These are phyloP conservation scores for Ligustrum vulgare DNA, from an alignment of 257 asterid species.

Conservation along the genomic window DNA sequence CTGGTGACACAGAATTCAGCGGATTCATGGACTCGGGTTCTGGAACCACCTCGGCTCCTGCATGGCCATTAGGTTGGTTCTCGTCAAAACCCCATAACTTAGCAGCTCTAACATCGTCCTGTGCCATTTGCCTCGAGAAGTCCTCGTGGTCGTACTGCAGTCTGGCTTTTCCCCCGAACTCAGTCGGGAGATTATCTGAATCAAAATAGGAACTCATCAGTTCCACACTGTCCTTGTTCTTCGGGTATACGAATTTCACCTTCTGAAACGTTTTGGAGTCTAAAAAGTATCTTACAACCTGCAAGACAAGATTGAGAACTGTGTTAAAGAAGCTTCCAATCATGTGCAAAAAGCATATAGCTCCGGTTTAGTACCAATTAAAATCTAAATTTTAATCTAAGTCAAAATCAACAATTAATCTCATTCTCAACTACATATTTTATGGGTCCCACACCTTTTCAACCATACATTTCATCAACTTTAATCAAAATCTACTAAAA, in stretches of 20 bases:
- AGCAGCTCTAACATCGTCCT: slow-evolving; percentile 70
- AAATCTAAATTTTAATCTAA: no score
- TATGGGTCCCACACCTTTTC: no score
- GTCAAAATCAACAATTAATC: no score
- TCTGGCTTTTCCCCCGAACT: slow-evolving; percentile 85
- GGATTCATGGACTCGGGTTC: slow-evolving; percentile 49
- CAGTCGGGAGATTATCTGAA: slow-evolving; percentile 76
- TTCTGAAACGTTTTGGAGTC: slow-evolving; percentile 86
- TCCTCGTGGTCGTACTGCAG: slow-evolving; percentile 81
- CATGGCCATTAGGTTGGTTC: slow-evolving; percentile 35
- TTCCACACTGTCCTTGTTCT: slow-evolving; percentile 86
- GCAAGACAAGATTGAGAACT: slow-evolving; percentile 22
- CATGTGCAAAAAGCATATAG: no score
- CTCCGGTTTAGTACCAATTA: no score
- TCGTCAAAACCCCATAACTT: slow-evolving; percentile 75
- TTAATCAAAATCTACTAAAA: no score
- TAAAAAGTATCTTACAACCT: slow-evolving; percentile 84
- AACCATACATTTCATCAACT: no score
- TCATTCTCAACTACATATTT: no score
- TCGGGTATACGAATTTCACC: slow-evolving; percentile 90
- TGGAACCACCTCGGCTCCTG: slow-evolving; percentile 65
- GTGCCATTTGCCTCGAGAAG: slow-evolving; percentile 77
- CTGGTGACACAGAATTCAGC: not conserved
- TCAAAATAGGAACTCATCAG: slow-evolving; percentile 76
- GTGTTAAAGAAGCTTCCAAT: no score